These are phyloP conservation scores for Curvularia lunata DNA, from an alignment of 2,329 filamentous ascomycete genomes.

Conservation along the genomic window DNA sequence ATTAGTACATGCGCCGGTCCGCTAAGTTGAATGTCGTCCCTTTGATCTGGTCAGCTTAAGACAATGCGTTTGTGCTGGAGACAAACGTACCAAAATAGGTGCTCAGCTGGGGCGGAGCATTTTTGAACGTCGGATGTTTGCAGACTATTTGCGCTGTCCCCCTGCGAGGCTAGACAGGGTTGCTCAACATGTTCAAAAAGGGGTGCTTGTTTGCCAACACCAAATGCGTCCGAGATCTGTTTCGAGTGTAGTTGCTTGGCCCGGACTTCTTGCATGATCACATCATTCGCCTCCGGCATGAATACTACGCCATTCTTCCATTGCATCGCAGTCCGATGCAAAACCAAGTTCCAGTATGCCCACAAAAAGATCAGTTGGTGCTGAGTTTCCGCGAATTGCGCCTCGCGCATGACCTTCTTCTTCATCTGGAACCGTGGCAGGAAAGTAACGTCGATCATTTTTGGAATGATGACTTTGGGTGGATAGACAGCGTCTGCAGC, in stretches of 20 bases:
- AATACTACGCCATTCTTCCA: slow-evolving; percentile 44
- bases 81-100: slow-evolving; percentile 46
- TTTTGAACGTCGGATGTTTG: slow-evolving; percentile 38
- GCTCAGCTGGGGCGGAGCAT: slow-evolving; percentile 40
- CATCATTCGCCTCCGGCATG: slow-evolving; percentile 43
- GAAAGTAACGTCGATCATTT: slow-evolving; percentile 46
- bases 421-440: slow-evolving; percentile 41
- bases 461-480: slow-evolving; percentile 41
- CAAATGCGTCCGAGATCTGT: slow-evolving; percentile 42
- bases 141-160: slow-evolving; percentile 22
- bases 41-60: slow-evolving; percentile 37
- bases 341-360: slow-evolving; percentile 46
- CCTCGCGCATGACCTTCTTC: slow-evolving; percentile 27
- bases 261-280: slow-evolving; percentile 45
- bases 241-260: slow-evolving; percentile 41
- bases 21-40: slow-evolving; percentile 47
- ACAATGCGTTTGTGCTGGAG: slow-evolving; percentile 40
- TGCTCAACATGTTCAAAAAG: slow-evolving; percentile 43
- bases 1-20: slow-evolving; percentile 46
- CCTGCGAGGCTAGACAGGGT: slow-evolving; percentile 40
- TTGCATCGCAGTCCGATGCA: slow-evolving; percentile 35
- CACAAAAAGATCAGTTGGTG: slow-evolving; percentile 43
- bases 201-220: slow-evolving; percentile 40
- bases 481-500: slow-evolving; percentile 33
- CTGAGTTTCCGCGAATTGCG: slow-evolving; percentile 41